Evolutionary conservation across 192 early-diverging fungal genomes (phyloP), one percentile per base, ranked within the genome.

Genomic region (Coemansia javaensis): DNA sequence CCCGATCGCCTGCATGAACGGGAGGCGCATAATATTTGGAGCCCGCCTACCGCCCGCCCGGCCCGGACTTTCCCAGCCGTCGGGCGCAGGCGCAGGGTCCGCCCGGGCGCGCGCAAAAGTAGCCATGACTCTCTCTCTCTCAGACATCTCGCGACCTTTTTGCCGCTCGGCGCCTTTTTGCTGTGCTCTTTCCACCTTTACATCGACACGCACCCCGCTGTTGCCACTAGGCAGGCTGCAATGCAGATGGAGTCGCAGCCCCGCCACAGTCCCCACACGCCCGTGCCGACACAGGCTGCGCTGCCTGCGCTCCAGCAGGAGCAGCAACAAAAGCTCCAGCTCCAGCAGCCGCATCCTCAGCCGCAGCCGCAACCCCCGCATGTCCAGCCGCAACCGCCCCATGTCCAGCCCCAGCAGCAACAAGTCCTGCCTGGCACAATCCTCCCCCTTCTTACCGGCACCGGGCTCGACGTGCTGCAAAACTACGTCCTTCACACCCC

Each of bases 401-500:
- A 27, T 7, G 3, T 27, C 25, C 25, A 27, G 3, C 25, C 3
- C 4, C 25, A n/a, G 4, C 25, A 27, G 3, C 25, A 7, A 27
- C 28, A 30, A 8, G 9, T 20, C 22, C 20, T 15, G 10, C 16
- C 40, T 21, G 17, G 5, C 28, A 5, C 28, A 30, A 17, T 39
- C 13, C 44, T 33, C 10, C 14, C 40, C 7, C 37, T 40, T 4
- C 31, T 51, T 13, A 30, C 27, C 20, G 49, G 39, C 27, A 47
- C 47, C 3, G 49, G 45, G 20, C 24, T 61, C 20, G 44, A 52
- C 21, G 49, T 32, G 2, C 40, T 64, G 17, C 62, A 56, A 32
- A 46, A 64, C 49, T 64, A 64, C 37, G 62, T 36, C 13, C 44
- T 64, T 3, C 62, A 64, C 30, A 46, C 51, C 12, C 62, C 62